phyloP scores from a whole-genome alignment of 2,329 filamentous ascomycete genomes.

The Fusarium palustre region DNA sequence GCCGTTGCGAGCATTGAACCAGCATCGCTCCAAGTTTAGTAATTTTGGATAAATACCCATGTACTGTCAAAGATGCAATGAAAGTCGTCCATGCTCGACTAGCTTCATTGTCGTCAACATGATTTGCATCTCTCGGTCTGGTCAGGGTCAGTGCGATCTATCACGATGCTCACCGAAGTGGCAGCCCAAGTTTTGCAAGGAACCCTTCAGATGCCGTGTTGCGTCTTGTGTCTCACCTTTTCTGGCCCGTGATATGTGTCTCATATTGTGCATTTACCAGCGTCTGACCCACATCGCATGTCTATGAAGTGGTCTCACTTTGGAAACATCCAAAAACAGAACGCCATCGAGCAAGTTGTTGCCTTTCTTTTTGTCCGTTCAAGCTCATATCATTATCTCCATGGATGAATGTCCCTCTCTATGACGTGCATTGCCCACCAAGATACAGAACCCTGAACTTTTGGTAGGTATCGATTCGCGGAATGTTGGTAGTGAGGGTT shows the following conservation, averaged over 20 bases:
- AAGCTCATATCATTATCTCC: constrained; percentile 9
- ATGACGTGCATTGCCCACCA: not conserved
- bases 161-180: constrained; percentile 23
- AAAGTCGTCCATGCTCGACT: not conserved
- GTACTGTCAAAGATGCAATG: not conserved
- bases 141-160: constrained; percentile 4
- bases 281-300: constrained; percentile 37
- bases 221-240: constrained; percentile 33
- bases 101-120: not conserved
- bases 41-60: not conserved
- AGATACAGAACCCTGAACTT: not conserved
- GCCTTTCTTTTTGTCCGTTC: constrained; percentile 3
- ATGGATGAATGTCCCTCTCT: constrained; percentile 10
- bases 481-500: not conserved
- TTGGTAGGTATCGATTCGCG: not conserved
- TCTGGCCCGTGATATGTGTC: constrained; percentile 39
- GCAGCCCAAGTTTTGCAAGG: constrained; percentile 8
- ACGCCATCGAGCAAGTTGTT: not conserved
- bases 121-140: constrained; percentile 18
- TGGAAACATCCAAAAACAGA: constrained; percentile 20
- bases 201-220: constrained; percentile 26
- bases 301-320: constrained; percentile 31
- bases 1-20: not conserved
- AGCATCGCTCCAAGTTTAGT: not conserved
- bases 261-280: constrained; percentile 29